These are phyloP conservation scores for Penicillium paneum DNA, from an alignment of 2,329 filamentous ascomycete genomes.

Conservation along the genomic window DNA sequence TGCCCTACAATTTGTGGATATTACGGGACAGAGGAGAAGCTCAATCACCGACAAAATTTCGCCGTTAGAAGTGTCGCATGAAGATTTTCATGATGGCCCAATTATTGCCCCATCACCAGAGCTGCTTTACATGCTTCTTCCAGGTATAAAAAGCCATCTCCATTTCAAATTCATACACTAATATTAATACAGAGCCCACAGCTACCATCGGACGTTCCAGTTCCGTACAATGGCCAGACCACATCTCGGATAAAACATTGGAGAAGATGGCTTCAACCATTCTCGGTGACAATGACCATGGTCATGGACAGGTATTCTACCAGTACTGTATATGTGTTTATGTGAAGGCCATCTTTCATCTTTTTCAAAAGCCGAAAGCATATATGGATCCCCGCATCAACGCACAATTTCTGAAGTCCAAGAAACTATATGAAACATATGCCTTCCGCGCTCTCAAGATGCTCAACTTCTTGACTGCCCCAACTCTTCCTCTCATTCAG, in stretches of 20 bases:
- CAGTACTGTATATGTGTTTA: slow-evolving; percentile 28
- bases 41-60: neutral
- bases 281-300: slow-evolving; percentile 7
- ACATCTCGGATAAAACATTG: slow-evolving; percentile 22
- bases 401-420: slow-evolving; percentile 19
- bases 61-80: neutral
- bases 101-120: slow-evolving; percentile 21
- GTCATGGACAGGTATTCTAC: slow-evolving; percentile 17
- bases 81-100: slow-evolving; percentile 1
- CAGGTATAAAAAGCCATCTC: neutral
- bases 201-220: neutral
- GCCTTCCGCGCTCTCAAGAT: slow-evolving; percentile 15
- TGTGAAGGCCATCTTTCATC: slow-evolving; percentile 21
- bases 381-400: slow-evolving; percentile 14
- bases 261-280: slow-evolving; percentile 21
- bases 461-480: slow-evolving; percentile 19
- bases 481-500: slow-evolving; percentile 21
- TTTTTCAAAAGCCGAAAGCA: slow-evolving; percentile 15
- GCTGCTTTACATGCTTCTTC: slow-evolving; percentile 26
- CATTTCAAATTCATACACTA: neutral
- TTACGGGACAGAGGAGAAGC: slow-evolving; percentile 8
- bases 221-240: slow-evolving; percentile 25
- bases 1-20: slow-evolving; percentile 22
- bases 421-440: slow-evolving; percentile 17
- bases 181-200: slow-evolving; percentile 9